These are phyloP conservation scores for Pyrrhoderma noxium DNA, from an alignment of 1,284 basidiomycete genomes.

Conservation along the genomic window DNA sequence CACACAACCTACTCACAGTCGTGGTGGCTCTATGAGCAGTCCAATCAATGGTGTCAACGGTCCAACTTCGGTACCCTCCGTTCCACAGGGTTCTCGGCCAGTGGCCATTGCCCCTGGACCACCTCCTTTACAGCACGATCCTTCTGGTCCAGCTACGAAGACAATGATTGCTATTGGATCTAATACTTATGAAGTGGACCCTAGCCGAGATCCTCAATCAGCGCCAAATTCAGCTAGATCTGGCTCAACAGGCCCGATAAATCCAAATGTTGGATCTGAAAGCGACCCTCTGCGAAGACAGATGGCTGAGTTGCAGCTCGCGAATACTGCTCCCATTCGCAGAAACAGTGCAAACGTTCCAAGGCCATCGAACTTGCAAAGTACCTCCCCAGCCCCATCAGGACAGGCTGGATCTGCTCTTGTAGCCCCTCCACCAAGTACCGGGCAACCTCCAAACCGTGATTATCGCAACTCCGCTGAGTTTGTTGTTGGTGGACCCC, in stretches of 20 bases:
- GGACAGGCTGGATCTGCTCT: constrained; percentile 13
- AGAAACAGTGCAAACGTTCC: constrained; percentile 22
- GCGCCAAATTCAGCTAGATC: constrained; percentile 8
- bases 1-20: constrained; percentile 28
- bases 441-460: constrained; percentile 18
- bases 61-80: background rate
- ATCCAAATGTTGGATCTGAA: constrained; percentile 33
- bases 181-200: constrained; percentile 60
- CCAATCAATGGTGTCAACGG: constrained; percentile 23
- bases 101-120: background rate
- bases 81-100: too few species aligned
- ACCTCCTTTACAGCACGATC: constrained; percentile 1
- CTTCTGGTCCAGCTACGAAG: constrained; percentile 28
- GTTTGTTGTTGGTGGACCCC: constrained; percentile 67
- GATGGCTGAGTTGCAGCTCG: constrained; percentile 45
- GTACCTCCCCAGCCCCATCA: constrained; percentile 25
- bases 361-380: constrained; percentile 17
- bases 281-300: constrained; percentile 73
- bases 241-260: constrained; percentile 15
- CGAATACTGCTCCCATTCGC: constrained; percentile 26
- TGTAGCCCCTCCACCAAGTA: constrained; percentile 6
- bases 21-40: constrained; percentile 22
- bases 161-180: constrained; percentile 64
- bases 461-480: constrained; percentile 65
- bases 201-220: constrained; percentile 45